phyloP scores from a whole-genome alignment of 192 early-diverging fungal genomes.

The Mortierella antarctica region DNA sequence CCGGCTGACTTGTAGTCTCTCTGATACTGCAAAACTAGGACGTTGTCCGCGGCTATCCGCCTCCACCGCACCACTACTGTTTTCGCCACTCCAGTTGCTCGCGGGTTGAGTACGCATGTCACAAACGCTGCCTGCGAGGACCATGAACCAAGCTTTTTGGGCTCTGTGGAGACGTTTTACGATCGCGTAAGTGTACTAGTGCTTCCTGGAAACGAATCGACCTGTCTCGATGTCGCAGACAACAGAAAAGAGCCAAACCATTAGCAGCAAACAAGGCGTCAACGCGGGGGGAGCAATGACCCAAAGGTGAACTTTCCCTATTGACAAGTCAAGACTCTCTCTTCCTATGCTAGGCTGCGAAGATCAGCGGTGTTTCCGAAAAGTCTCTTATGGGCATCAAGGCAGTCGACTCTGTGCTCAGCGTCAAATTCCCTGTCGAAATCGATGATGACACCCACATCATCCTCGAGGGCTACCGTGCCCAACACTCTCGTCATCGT shows the following conservation, averaged over 20 bases:
- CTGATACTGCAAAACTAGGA: slow-evolving; percentile 8
- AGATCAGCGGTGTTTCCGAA: slow-evolving; percentile 65
- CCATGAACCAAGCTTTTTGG: slow-evolving; percentile 77
- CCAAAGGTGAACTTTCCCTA: not conserved
- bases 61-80: slow-evolving; percentile 37
- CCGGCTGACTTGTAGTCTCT: too few species aligned
- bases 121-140: slow-evolving; percentile 69
- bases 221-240: too few species aligned
- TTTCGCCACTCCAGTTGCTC: slow-evolving; percentile 17
- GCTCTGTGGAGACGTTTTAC: slow-evolving; percentile 78
- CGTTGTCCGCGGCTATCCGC: slow-evolving; percentile 45
- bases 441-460: slow-evolving; percentile 69
- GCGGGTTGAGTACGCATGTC: slow-evolving; percentile 57
- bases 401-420: slow-evolving; percentile 76
- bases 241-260: too few species aligned
- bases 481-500: slow-evolving; percentile 86
- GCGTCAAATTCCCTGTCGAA: slow-evolving; percentile 84
- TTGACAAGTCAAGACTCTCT: not conserved
- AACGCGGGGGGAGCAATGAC: not conserved
- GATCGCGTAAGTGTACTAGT: slow-evolving; percentile 56
- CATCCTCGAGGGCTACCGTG: slow-evolving; percentile 83
- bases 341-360: slow-evolving; percentile 62
- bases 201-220: not conserved
- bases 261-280: too few species aligned
- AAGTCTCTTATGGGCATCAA: slow-evolving; percentile 76